Evolutionary conservation across 1,139 yeast species (phyloP).

Genomic region (Yamadazyma kanchanaburiensis): DNA sequence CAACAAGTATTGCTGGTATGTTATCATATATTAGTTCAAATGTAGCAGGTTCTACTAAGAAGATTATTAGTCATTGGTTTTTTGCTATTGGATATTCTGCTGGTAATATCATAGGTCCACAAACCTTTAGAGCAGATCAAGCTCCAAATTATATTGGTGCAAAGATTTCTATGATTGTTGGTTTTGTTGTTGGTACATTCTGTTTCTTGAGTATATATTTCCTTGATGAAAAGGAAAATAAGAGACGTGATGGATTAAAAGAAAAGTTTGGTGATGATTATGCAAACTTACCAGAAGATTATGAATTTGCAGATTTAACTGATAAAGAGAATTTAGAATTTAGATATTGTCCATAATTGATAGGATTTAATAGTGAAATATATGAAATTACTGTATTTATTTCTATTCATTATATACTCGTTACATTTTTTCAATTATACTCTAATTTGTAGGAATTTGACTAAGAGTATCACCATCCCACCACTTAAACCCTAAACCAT

Average conservation of each 20-base stretch:
- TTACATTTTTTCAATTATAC: no score
- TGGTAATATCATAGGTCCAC: constrained; percentile 70
- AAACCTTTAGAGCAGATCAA: constrained; percentile 51
- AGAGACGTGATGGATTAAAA: constrained; percentile 7
- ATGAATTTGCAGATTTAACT: constrained; percentile 59
- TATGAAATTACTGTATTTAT: no score
- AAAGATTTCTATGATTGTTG: constrained; percentile 27
- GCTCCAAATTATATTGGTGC: constrained; percentile 57
- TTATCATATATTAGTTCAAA: constrained; percentile 2
- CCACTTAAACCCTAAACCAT: constrained; percentile 33
- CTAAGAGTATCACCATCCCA: constrained; percentile 19
- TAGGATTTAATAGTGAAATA: not conserved
- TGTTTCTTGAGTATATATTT: constrained; percentile 1
- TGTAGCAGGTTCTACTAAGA: constrained; percentile 17
- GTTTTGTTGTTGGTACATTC: constrained; percentile 21
- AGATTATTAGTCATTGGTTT: constrained; percentile 17
- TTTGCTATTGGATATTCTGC: constrained; percentile 50
- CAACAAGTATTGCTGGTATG: constrained; percentile 1
- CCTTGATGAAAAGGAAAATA: constrained; percentile 1
- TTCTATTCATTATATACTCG: no score
- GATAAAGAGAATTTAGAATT: constrained; percentile 64
- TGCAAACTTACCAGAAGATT: constrained; percentile 24
- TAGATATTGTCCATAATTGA: constrained; percentile 33
- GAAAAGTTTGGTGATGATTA: constrained; percentile 5
- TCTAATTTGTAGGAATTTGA: not conserved